These are phyloP conservation scores for Trypethelium eluteriae DNA, from an alignment of 495 filamentous ascomycete species.

Conservation along the genomic window DNA sequence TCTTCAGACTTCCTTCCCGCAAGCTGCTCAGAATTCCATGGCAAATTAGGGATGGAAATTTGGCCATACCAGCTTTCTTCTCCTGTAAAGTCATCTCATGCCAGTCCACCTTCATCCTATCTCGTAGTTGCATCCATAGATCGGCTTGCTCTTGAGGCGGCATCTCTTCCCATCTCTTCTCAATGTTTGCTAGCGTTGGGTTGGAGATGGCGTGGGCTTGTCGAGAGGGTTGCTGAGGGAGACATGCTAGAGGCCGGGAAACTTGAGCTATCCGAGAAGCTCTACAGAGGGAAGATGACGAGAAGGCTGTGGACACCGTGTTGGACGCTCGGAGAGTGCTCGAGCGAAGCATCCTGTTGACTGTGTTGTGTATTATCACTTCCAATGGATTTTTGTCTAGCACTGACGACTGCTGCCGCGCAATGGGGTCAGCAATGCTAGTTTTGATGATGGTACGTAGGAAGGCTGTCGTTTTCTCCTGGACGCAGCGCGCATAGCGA, in stretches of 20 bases:
- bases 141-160: slow-evolving; percentile 97
- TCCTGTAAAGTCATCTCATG: slow-evolving; percentile 86
- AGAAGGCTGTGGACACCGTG: neutral
- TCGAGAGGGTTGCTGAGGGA: slow-evolving; percentile 48
- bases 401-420: neutral
- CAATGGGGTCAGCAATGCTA: neutral
- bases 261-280: slow-evolving; percentile 4
- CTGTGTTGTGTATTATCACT: neutral
- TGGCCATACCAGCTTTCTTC: slow-evolving; percentile 93
- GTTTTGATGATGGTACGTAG: slow-evolving; percentile 3
- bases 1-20: neutral
- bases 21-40: neutral
- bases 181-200: slow-evolving; percentile 92
- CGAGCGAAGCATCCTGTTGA: neutral
- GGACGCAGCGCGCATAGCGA: neutral
- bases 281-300: neutral
- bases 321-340: slow-evolving; percentile 1
- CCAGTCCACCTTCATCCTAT: slow-evolving; percentile 98
- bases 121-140: slow-evolving; percentile 92
- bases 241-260: neutral
- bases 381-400: neutral
- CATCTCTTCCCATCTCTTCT: slow-evolving; percentile 98
- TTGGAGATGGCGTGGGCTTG: slow-evolving; percentile 89
- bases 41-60: neutral
- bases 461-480: slow-evolving; percentile 7